Conservation (phyloP, 192 early-diverging fungal genomes). For the Linnemannia exigua region DNA sequence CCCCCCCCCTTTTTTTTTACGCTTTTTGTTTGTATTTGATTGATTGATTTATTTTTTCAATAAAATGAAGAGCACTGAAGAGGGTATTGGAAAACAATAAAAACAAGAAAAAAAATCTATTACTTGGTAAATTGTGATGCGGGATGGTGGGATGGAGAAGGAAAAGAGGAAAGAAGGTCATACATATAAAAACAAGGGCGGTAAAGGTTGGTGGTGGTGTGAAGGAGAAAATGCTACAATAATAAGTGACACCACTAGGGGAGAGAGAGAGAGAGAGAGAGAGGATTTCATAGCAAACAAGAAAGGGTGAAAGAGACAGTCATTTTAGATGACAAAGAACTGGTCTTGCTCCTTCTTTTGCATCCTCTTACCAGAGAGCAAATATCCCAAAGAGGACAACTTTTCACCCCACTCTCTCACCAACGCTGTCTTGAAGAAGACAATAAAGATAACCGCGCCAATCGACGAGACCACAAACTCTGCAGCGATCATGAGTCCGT, state of each 20-base stretch:
- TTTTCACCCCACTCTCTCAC: constrained; percentile 63
- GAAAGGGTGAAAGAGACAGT: background rate
- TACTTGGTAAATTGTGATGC: background rate
- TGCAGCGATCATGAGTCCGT: constrained; percentile 61
- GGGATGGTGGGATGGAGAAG: background rate
- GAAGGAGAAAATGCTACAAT: background rate
- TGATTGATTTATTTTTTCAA: constrained; percentile 1
- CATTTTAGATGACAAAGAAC: constrained; percentile 64
- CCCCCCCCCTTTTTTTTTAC: background rate
- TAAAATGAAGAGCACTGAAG: background rate
- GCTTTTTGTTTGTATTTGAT: background rate
- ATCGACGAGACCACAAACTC: constrained; percentile 61
- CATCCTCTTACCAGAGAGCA: constrained; percentile 37
- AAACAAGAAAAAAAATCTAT: background rate
- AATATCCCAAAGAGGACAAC: constrained; percentile 54
- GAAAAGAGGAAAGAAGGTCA: background rate
- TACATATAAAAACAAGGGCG: background rate
- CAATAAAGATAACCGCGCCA: constrained; percentile 61
- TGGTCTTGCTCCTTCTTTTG: constrained; percentile 62
- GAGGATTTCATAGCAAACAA: background rate
- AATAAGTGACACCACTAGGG: background rate
- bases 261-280: background rate
- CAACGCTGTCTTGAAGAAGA: constrained; percentile 61
- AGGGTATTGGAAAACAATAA: background rate
- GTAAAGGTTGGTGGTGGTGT: background rate